Percentiles rank a stretch among this genome's conserved stretches.
Evolutionary conservation across 2,329 filamentous ascomycete genomes (phyloP).

Genomic region (Rhynchosporium graminicola): DNA sequence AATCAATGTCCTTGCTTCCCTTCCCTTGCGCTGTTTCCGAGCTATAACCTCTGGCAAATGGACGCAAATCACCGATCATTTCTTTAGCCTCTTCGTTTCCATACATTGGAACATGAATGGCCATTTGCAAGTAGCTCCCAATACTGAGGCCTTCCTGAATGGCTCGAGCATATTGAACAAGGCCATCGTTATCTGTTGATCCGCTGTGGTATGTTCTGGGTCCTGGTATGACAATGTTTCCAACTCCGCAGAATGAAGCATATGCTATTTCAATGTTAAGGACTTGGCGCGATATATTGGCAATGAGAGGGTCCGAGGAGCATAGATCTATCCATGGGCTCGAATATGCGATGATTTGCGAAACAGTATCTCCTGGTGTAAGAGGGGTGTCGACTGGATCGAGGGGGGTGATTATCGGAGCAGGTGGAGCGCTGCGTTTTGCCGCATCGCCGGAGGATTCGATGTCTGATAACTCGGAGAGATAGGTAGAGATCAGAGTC

Average conservation of each 20-base stretch:
- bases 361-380: slow-evolving; percentile 66
- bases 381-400: slow-evolving; percentile 78
- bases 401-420: slow-evolving; percentile 66
- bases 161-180: slow-evolving; percentile 77
- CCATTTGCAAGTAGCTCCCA: slow-evolving; percentile 74
- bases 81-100: slow-evolving; percentile 60
- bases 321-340: slow-evolving; percentile 92
- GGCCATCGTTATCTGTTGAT: slow-evolving; percentile 52
- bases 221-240: slow-evolving; percentile 79
- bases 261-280: slow-evolving; percentile 90
- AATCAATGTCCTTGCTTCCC: slow-evolving; percentile 56
- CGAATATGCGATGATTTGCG: slow-evolving; percentile 74
- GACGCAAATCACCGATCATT: slow-evolving; percentile 39
- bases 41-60: slow-evolving; percentile 38
- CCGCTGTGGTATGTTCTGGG: slow-evolving; percentile 63
- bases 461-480: slow-evolving; percentile 45
- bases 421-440: slow-evolving; percentile 50
- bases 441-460: slow-evolving; percentile 43
- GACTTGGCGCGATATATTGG: slow-evolving; percentile 85
- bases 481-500: slow-evolving; percentile 57
- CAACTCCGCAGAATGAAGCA: slow-evolving; percentile 90
- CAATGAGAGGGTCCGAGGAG: slow-evolving; percentile 78
- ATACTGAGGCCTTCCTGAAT: slow-evolving; percentile 77
- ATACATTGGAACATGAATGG: slow-evolving; percentile 83
- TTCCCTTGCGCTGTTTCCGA: slow-evolving; percentile 41